Evolutionary conservation across 2,329 filamentous ascomycete species (phyloP), one percentile per base, ranked within the genome.

Genomic region (Huntiella decipiens): DNA sequence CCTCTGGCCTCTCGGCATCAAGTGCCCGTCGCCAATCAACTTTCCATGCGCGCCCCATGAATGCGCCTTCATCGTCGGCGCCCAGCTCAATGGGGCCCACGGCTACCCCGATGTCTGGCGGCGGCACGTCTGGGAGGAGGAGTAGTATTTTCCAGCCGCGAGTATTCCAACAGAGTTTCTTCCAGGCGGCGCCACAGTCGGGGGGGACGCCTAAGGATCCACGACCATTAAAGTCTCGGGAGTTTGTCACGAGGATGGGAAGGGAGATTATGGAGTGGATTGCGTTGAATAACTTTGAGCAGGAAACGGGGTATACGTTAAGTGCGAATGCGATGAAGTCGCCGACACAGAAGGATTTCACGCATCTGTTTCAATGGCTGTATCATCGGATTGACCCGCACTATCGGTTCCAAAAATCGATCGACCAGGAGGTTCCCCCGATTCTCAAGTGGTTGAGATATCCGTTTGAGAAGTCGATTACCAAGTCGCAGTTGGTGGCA

Each of bases 291-390:
- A 94, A 95, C 58, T 98, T 96, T 56, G 91, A 98, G 62, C 77
- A 95, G 71, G 87, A 96, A 54, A 94, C 92, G 79, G 95, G 93
- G 63, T 83, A 96, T 60, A 80, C 77, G 1, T 67, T 98, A n/a
- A 83, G 84, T 1, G 80, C 82, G 52, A 95, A 95, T 55, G 82
- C 85, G 5, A 78, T 94, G 58, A 88, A 84, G 56, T 93, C 84
- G 38, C 92, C 91, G 0, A 98, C 88, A 1, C 88, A 96, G 55
- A 98, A 98, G 58, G 91, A 98, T 60, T 98, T 98, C 65, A 91
- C 92, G 57, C 81, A 75, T 61, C 93, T 98, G 71, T 98, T 98
- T 57, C 86, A 96, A 57, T 98, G 88, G 83, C 68, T 98, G 3
- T 98, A 98, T 61, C 84, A 86, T 56, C 82, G 86, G 48, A 92